Base-by-base conservation (phyloP, 83 land plant genomes). In the Larix sibirica region DNA sequence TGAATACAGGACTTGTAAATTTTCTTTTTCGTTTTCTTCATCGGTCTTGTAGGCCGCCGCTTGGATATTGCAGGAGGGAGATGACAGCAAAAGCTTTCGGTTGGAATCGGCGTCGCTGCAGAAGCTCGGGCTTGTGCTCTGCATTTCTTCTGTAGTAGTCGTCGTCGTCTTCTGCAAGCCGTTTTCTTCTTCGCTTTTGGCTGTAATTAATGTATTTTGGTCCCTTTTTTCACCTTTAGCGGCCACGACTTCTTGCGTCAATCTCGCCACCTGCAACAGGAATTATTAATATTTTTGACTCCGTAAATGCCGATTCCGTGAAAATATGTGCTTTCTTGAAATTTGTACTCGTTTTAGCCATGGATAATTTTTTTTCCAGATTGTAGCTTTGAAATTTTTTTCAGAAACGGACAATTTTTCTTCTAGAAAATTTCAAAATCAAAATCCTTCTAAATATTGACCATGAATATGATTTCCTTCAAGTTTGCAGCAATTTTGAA, bases 41-140 rank as follows among this genome's bases (percentile, higher is more conserved):
- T 18, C 21, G 12, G 40, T 73, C 23, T 50, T 50, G 56, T 12
- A 50, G 56, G 12, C 56, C 12, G 56, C 56, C 13, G 56, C 56
- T 50, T 50, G 56, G 13, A 50, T 2, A 50, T 50, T 50, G 56
- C 56, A 10, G 56, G 56, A 50, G 12, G 56, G 56, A 50, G 56
- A 50, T 50, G 56, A 50, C 56, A 50, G 56, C 56, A 50, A 50
- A 50, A 50, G 14, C 56, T 50, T 44, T 3, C 23, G 77, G 77
- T 42, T 73, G 14, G 77, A 73, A 73, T 42, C 77, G 21, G 56
- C 77, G 44, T 42, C 42, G 24, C 77, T 73, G 77, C 77, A 73
- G 44, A 42, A 73, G 77, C 77, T 73, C 0, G 77, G 54, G n/a
- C 77, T 71, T 50, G 42, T 38, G 54, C 20, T 73, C 50, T 73